phyloP scores from a whole-genome alignment of 2,329 filamentous ascomycete species.

The Cladosporium sp. region DNA sequence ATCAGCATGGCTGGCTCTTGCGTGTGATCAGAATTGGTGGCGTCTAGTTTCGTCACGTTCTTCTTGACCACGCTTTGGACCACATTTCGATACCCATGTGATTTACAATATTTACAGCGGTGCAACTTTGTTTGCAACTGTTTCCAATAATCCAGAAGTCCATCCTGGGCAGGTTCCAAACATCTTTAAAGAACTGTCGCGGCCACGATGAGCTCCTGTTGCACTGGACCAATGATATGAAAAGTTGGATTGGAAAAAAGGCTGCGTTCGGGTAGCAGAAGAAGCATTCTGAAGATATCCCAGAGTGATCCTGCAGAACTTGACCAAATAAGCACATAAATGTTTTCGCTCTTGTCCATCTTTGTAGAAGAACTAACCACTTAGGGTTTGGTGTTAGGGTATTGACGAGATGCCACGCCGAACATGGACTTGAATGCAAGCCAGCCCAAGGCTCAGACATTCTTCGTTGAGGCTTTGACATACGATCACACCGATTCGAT shows the following conservation, averaged over 20 bases:
- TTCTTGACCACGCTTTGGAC: neutral
- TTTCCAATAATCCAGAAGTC: neutral
- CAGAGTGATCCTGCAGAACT: neutral
- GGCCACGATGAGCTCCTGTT: neutral
- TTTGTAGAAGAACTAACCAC: neutral
- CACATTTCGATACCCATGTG: neutral
- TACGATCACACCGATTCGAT: neutral
- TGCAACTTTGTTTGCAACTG: neutral
- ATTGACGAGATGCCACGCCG: neutral
- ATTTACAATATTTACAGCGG: neutral
- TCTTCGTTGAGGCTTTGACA: neutral
- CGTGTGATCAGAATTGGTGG: neutral
- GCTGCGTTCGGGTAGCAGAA: neutral
- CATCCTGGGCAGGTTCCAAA: neutral
- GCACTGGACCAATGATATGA: neutral
- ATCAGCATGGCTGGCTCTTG: neutral
- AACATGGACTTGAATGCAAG: neutral
- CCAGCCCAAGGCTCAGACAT: neutral
- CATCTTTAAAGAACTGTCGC: neutral
- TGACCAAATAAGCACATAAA: neutral
- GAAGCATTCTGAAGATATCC: neutral
- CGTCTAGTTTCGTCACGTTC: neutral
- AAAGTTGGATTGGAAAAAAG: neutral
- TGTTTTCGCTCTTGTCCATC: neutral
- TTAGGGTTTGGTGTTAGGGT: neutral